Evolutionary conservation across 495 filamentous ascomycete genomes (phyloP).

Genomic region (Viridothelium virens): DNA sequence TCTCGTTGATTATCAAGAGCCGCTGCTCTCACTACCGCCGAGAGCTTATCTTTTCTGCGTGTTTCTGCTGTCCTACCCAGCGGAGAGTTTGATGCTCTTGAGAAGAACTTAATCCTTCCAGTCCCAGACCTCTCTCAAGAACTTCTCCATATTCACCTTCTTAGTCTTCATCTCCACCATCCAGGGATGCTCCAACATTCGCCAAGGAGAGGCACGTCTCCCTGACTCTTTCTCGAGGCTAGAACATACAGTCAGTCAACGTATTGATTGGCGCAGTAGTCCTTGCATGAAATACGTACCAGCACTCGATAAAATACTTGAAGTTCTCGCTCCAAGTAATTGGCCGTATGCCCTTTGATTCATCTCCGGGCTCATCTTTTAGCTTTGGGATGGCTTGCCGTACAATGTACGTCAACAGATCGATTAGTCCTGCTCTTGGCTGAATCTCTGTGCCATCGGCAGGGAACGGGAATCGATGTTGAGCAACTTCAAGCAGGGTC

Average conservation of each 20-base stretch:
- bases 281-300: constrained; percentile 55
- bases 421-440: constrained; percentile 79
- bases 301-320: constrained; percentile 99
- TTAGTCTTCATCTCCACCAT: constrained; percentile 91
- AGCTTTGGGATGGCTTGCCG: constrained; percentile 90
- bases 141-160: constrained; percentile 93
- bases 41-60: background rate
- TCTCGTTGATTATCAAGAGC: background rate
- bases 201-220: constrained; percentile 87
- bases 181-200: constrained; percentile 99
- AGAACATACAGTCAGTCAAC: constrained; percentile 23
- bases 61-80: background rate
- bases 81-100: background rate
- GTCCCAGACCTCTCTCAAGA: constrained; percentile 88
- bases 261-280: background rate
- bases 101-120: constrained; percentile 54
- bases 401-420: constrained; percentile 94
- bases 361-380: constrained; percentile 76
- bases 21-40: background rate
- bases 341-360: constrained; percentile 36
- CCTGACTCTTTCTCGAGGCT: constrained; percentile 90
- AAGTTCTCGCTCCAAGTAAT: constrained; percentile 94
- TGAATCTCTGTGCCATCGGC: constrained; percentile 91
- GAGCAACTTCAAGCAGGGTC: constrained; percentile 91
- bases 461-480: constrained; percentile 96